Percentiles rank a stretch among this genome's conserved stretches.
Evolutionary conservation across 257 asterid genomes (phyloP).

Genomic region (Rauvolfia tetraphylla): DNA sequence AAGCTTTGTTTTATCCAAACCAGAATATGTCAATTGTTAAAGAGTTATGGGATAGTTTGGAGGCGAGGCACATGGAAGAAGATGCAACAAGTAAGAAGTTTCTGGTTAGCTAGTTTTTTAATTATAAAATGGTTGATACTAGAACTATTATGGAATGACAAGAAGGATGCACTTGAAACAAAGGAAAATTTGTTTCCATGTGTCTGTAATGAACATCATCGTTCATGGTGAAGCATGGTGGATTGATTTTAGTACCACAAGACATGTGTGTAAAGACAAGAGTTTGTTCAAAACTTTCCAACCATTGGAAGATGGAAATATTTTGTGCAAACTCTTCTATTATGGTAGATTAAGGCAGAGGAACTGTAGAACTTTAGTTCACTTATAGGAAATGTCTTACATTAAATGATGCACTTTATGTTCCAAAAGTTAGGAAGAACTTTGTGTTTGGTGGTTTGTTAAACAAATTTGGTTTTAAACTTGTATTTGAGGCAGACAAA

Average conservation of each 20-base stretch:
- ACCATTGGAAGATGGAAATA: no score
- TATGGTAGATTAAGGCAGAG: not conserved
- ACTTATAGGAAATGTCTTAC: not conserved
- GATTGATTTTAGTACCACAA: no score
- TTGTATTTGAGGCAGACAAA: no score
- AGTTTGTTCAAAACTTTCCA: no score
- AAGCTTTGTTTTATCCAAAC: not conserved
- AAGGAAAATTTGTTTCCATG: no score
- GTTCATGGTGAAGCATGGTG: no score
- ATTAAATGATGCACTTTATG: not conserved
- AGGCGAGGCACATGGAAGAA: not conserved
- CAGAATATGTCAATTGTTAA: not conserved
- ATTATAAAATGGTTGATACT: not conserved
- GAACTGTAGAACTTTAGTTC: not conserved
- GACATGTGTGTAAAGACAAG: no score
- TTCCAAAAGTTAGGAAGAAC: not conserved
- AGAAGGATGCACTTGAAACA: no score
- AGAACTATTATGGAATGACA: not conserved
- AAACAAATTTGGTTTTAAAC: no score
- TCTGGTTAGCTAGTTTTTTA: not conserved
- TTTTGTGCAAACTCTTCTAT: no score
- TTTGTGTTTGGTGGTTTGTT: not conserved
- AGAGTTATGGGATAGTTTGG: not conserved
- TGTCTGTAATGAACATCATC: no score
- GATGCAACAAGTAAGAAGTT: conserved; percentile 1